Base-by-base conservation (phyloP, 805 yeast genomes). In the Saccharomycodes ludwigii region DNA sequence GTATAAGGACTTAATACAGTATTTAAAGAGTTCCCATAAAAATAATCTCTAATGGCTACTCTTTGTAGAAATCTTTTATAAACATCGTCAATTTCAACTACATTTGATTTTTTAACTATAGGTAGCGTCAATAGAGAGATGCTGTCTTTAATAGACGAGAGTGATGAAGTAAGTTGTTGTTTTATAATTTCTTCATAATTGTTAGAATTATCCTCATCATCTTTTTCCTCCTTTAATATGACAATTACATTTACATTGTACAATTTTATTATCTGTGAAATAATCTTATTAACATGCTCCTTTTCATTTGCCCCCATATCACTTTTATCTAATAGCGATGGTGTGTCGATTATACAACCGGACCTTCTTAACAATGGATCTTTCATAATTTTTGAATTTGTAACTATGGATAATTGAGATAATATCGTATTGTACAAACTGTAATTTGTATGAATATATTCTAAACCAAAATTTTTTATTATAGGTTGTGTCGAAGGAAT, bases 401-500 rank as follows among this genome's bases (percentile, higher is more conserved):
- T 66, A 1, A 68, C 71, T 4, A 61, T 50, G 0, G 75, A 71
- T 12, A 78, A 54, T 36, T 67, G 63, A 2, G 69, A 48, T 1
- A 73, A 40, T 25, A 63, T 61, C 30, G 62, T 56, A 38, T 66
- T 63, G 56, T 71, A 84, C 32, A 66, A 34, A 4, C 37, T 37
- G 24, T 35, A 49, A 50, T 84, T 84, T 9, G 72, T 76, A 1
- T 55, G 42, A 9, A 71, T 63, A 22, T 61, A 55, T 30, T 76
- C 81, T 32, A 76, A 65, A 0, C 97, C 98, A 54, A 64, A 84
- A 45, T 68, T 75, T 45, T 79, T 76, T 6, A 80, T 88, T n/a
- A 79, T 52, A 1, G 97, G 96, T 52, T 83, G 93, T 50, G 83
- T 82, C n/a, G 82, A 81, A 50, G 81, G 86, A 40, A 78, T 73